Evolutionary conservation across 441 rosid species (phyloP), one percentile per base, ranked within the genome.

Genomic region (Metrosideros polymorpha): DNA sequence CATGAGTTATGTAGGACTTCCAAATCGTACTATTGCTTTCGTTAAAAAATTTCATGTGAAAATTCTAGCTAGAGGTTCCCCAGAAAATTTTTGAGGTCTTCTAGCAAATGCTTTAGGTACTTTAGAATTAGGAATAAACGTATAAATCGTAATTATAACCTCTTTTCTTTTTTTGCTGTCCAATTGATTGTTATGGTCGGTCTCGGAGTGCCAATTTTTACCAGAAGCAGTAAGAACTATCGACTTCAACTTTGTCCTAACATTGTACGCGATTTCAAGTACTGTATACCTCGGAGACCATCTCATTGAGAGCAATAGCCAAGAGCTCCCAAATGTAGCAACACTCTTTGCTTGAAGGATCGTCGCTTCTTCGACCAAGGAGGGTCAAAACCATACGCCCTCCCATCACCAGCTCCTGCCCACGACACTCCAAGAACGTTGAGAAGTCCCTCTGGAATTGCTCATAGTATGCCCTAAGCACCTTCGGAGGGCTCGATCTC

Each of bases 251-350:
- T n/a, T n/a, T n/a, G n/a, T n/a, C n/a, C n/a, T n/a, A n/a, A n/a
- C n/a, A n/a, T n/a, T n/a, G 7, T 35, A 12, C 43, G 15, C 3
- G 50, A 59, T n/a, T 59, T 59, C 66, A 35, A 39, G 2, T n/a
- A n/a, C n/a, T n/a, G n/a, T n/a, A n/a, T 35, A 86, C 85, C 66
- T 86, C 83, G 4, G 54, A 9, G n/a, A 63, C 88, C 88, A 82
- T 83, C 61, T 61, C 45, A 32, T 86, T 50, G 17, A 83, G 61
- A 63, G 82, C 88, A 76, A 51, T 51, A 9, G 66, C 85, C 39
- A 86, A 39, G 27, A 86, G 85, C 57, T 86, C 85, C 88, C 83
- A 86, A 35, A 61, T 51, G 52, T 17, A 27, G 17, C 85, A 66
- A 63, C 85, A n/a, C 51, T 82, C 85, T 4, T 32, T 3, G 24